These are phyloP conservation scores for Venturia carpophila DNA, from an alignment of 2,329 filamentous ascomycete species.

Conservation along the genomic window DNA sequence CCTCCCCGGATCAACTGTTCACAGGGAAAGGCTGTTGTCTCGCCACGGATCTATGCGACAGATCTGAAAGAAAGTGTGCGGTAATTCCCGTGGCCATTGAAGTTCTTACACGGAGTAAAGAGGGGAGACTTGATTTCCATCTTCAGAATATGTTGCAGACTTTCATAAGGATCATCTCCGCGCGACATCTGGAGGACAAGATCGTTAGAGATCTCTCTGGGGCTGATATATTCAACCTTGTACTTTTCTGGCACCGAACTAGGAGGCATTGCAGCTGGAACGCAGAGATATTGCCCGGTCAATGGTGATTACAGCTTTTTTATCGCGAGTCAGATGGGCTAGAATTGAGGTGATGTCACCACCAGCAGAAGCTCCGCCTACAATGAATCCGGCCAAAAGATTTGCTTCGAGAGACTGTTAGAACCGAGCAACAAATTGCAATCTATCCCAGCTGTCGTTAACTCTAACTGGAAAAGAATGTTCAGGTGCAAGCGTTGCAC, in stretches of 20 bases:
- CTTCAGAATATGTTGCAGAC: neutral
- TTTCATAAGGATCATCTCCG: neutral
- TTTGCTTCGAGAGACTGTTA: constrained; percentile 31
- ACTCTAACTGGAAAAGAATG: constrained; percentile 42
- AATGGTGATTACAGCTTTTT: constrained; percentile 14
- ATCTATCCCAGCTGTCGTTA: constrained; percentile 42
- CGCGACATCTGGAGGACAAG: constrained; percentile 1
- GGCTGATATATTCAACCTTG: constrained; percentile 5
- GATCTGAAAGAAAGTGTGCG: constrained; percentile 19
- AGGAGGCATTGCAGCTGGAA: constrained; percentile 8
- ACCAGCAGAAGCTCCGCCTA: constrained; percentile 46
- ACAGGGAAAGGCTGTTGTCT: constrained; percentile 20
- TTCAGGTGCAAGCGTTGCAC: constrained; percentile 39
- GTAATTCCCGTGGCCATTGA: constrained; percentile 13
- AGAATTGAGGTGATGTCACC: constrained; percentile 43
- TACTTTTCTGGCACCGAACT: constrained; percentile 15
- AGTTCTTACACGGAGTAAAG: neutral
- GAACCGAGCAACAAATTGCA: constrained; percentile 33
- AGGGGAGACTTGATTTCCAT: constrained; percentile 7
- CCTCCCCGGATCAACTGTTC: constrained; percentile 20
- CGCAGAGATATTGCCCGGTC: constrained; percentile 16
- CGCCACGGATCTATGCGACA: constrained; percentile 20
- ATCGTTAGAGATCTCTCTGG: neutral
- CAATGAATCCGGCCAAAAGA: constrained; percentile 39
- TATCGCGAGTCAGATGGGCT: constrained; percentile 15